Conservation (phyloP, 2,329 filamentous ascomycete species). For the Penicillium sp. region DNA sequence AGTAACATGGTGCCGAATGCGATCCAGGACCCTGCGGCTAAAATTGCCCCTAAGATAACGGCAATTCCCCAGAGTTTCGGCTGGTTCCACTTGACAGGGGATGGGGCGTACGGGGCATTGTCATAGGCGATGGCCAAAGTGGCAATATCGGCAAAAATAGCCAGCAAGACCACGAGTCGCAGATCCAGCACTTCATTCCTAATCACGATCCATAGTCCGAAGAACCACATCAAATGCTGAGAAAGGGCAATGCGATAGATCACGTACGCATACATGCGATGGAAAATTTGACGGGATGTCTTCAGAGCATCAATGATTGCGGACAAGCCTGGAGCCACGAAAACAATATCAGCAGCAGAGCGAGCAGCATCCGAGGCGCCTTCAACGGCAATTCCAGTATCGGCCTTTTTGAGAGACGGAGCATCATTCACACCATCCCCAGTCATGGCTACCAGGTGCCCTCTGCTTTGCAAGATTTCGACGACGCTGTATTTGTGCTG, state of each 20-base stretch:
- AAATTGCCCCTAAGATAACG: slow-evolving; percentile 76
- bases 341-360: slow-evolving; percentile 90
- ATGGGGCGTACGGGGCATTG: slow-evolving; percentile 83
- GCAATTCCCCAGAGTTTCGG: slow-evolving; percentile 95
- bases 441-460: slow-evolving; percentile 94
- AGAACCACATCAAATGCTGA: slow-evolving; percentile 87
- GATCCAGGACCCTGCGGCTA: slow-evolving; percentile 86
- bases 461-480: slow-evolving; percentile 90
- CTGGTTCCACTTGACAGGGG: slow-evolving; percentile 92
- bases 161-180: slow-evolving; percentile 88
- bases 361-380: slow-evolving; percentile 89
- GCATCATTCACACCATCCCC: slow-evolving; percentile 96
- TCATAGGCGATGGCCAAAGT: slow-evolving; percentile 93
- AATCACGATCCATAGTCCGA: slow-evolving; percentile 89
- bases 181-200: slow-evolving; percentile 84
- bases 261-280: slow-evolving; percentile 95
- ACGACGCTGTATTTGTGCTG: slow-evolving; percentile 96
- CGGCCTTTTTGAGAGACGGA: slow-evolving; percentile 90
- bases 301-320: slow-evolving; percentile 92
- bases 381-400: slow-evolving; percentile 94
- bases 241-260: slow-evolving; percentile 94
- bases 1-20: slow-evolving; percentile 82
- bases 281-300: slow-evolving; percentile 92
- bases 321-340: slow-evolving; percentile 87
- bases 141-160: slow-evolving; percentile 91